These are phyloP conservation scores for Gracilaria gracilis DNA, from an alignment of 23 red algal species.

Conservation along the genomic window DNA sequence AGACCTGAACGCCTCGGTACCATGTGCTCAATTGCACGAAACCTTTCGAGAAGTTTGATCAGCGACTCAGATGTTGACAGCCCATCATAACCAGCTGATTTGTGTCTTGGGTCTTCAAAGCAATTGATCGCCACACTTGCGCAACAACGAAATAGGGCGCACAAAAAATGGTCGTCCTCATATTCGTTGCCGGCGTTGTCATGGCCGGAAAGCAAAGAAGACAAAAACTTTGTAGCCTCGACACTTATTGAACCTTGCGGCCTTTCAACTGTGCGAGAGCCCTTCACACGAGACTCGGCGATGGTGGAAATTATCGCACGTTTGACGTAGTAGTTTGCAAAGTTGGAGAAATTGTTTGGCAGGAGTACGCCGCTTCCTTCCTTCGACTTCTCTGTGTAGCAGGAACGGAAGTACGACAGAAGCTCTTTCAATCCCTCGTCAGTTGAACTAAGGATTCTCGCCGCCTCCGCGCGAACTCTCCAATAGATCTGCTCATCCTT, in stretches of 20 bases:
- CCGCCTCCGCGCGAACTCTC: conserved; percentile 83
- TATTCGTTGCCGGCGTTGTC: conserved; percentile 64
- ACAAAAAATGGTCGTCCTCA: conserved; percentile 69
- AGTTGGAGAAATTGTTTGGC: conserved; percentile 53
- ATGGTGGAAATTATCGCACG: conserved; percentile 52
- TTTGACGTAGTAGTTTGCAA: conserved; percentile 67
- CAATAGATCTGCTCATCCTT: conserved; percentile 80
- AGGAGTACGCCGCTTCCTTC: conserved; percentile 9
- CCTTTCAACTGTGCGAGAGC: background rate
- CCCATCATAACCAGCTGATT: conserved; percentile 41
- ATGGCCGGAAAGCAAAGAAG: conserved; percentile 39
- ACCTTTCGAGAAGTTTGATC: conserved; percentile 44
- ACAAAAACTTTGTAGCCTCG: conserved; percentile 46
- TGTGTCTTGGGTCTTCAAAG: conserved; percentile 37
- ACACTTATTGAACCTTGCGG: conserved; percentile 35
- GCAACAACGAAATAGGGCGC: conserved; percentile 32
- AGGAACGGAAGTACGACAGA: conserved; percentile 43
- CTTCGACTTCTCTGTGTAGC: conserved; percentile 37
- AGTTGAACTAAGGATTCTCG: conserved; percentile 67
- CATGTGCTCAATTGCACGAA: conserved; percentile 55
- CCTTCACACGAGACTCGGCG: conserved; percentile 38
- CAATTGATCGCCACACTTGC: conserved; percentile 44
- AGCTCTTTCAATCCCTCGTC: conserved; percentile 50
- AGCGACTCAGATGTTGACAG: conserved; percentile 45
- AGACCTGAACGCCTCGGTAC: conserved; percentile 28